Conservation (phyloP, 805 yeast genomes). For the Lipomyces starkeyi region DNA sequence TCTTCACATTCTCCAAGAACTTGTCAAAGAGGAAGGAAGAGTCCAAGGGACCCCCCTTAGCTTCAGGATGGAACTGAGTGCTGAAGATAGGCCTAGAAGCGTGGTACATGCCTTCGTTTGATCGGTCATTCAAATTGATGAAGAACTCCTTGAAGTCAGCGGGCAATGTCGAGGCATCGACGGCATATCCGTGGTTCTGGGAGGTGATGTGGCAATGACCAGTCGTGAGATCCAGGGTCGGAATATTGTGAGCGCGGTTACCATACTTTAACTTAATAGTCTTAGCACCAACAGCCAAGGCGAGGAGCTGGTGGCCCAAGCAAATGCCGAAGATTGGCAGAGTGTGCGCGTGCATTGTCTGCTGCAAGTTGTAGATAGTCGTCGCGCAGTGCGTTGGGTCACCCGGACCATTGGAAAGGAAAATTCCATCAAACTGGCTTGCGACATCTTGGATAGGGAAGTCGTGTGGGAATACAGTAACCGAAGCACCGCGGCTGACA, state of each 20-base stretch:
- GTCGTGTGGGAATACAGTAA: conserved; percentile 96
- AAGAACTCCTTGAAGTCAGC: conserved; percentile 84
- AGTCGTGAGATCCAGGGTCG: conserved; percentile 84
- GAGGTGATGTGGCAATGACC: conserved; percentile 99
- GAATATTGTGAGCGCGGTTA: conserved; percentile 99
- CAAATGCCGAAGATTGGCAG: conserved; percentile 97
- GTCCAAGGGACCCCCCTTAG: conserved; percentile 98
- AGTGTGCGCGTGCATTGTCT: conserved; percentile 68
- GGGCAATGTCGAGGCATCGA: conserved; percentile 77
- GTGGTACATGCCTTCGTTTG: conserved; percentile 98
- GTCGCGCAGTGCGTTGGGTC: conserved; percentile 90
- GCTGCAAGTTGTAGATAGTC: conserved; percentile 75
- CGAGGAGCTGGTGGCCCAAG: conserved; percentile 95
- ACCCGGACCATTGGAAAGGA: conserved; percentile 96
- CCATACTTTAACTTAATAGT: conserved; percentile 94
- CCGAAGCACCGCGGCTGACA: conserved; percentile 92
- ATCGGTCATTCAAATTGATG: conserved; percentile 90
- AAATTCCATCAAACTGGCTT: conserved; percentile 90
- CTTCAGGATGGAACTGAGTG: conserved; percentile 99
- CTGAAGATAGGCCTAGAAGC: conserved; percentile 86
- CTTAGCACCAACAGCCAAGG: conserved; percentile 93
- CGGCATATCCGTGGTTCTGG: conserved; percentile 99
- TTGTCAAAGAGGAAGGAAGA: conserved; percentile 89
- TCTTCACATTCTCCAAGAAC: conserved; percentile 72
- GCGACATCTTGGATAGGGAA: conserved; percentile 92